Base-by-base conservation (phyloP, 2,329 filamentous ascomycete genomes). In the Nothomitra cinnamomea region DNA sequence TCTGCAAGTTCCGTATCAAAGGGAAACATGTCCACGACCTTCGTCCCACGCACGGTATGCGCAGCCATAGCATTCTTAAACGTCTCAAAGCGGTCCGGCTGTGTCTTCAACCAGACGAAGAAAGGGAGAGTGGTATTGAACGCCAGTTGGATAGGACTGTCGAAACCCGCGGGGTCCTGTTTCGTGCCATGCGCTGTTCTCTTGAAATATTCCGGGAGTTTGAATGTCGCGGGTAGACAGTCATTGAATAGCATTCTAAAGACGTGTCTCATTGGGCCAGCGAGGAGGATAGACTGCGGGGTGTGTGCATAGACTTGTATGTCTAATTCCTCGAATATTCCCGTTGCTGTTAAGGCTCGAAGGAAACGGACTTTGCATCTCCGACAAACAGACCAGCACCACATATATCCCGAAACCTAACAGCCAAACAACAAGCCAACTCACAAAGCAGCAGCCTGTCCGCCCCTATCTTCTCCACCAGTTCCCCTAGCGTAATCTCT, bases 91-190 rank as follows among this genome's bases (percentile, higher is more conserved):
- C 21, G 43, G 13, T 47, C 21, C 3, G 43, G 43, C 8, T 17
- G 21, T 13, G 43, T 12, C 6, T 7, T 12, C 2, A 47, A 24
- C 21, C 21, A 47, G 2, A 7, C 3, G 43, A 47, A 47, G 2
- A 47, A 6, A 1, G 56, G 43, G 10, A 53, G 50, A 1, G 56
- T 40, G 1, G 57, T 58, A 7, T 58, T 42, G 28, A 57, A 53
- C 2, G 55, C 53, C 32, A 56, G 58, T 41, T 63, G 60, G n/a
- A 62, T 57, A 3, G 58, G 56, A 1, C 57, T 57, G 15, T 55
- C 52, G 10, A 47, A 47, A 13, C 43, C 43, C 21, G 24, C 43
- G 4, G 43, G 43, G 21, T 47, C 43, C 1, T 21, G 43, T 25
- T 25, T 25, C 12, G 43, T 47, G 21, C 43, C 43, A 13, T 47